A percentile compares a stretch with the other conserved stretches of the same genome.
Conservation (phyloP, 1,284 basidiomycete genomes). For the Ustilago nuda region DNA sequence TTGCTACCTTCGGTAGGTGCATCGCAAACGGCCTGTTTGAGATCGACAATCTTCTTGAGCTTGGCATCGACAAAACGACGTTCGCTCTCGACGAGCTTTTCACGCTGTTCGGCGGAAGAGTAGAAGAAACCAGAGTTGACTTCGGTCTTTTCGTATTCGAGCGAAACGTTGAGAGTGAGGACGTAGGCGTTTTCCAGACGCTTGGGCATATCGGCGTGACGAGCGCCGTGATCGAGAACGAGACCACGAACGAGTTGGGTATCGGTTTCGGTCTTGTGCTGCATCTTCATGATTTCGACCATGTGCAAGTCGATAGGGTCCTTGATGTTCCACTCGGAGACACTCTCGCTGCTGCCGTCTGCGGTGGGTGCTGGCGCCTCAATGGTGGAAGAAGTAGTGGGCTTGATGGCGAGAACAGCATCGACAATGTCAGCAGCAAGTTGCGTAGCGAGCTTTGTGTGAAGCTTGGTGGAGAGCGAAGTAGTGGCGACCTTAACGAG, state of each 20-base stretch:
- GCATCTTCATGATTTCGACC: conserved; percentile 99
- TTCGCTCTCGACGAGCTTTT: conserved; percentile 98
- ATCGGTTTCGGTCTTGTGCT: conserved; percentile 96
- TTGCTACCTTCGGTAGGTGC: conserved; percentile 52
- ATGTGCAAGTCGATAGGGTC: conserved; percentile 96
- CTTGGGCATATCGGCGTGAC: conserved; percentile 99
- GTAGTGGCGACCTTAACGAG: conserved; percentile 93
- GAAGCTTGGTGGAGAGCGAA: conserved; percentile 93
- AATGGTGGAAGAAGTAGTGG: conserved; percentile 49
- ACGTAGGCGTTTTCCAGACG: conserved; percentile 96
- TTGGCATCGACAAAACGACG: conserved; percentile 93
- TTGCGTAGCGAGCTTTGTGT: conserved; percentile 83
- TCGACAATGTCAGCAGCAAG: conserved; percentile 94
- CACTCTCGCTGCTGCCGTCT: conserved; percentile 61
- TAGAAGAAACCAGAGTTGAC: conserved; percentile 99
- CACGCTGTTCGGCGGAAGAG: conserved; percentile 96
- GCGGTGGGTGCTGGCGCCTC: conserved; percentile 53
- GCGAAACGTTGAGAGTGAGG: conserved; percentile 93
- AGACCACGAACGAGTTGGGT: conserved; percentile 96
- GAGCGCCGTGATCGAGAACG: conserved; percentile 90
- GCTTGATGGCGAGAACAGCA: conserved; percentile 88
- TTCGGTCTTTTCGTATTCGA: conserved; percentile 99
- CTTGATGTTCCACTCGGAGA: conserved; percentile 63
- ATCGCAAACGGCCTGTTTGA: conserved; percentile 94
- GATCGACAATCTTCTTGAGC: conserved; percentile 94